These are phyloP conservation scores for Cryphonectria naterciae DNA, from an alignment of 2,329 filamentous ascomycete genomes.

Conservation along the genomic window DNA sequence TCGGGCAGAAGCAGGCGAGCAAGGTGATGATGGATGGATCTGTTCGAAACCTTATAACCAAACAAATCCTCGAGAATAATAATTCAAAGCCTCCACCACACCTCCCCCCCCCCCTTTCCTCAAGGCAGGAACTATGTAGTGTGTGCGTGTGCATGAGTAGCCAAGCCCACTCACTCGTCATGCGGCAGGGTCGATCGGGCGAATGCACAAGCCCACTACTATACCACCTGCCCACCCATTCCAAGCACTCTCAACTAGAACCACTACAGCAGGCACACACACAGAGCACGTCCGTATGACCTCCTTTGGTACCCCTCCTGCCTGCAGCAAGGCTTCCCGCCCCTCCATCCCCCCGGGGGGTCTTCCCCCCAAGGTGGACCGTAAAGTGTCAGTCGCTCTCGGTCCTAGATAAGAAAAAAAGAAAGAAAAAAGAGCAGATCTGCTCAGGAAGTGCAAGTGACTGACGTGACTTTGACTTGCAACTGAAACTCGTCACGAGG, in stretches of 20 bases:
- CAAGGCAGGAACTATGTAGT: background rate
- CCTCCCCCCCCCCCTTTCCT: too few species aligned
- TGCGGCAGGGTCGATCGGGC: background rate
- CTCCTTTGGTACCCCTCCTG: conserved; percentile 17
- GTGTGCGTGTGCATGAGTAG: background rate
- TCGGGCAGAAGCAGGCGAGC: too few species aligned
- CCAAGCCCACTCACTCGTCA: background rate
- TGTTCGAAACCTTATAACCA: background rate
- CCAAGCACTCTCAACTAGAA: background rate
- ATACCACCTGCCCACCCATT: background rate
- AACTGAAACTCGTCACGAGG: conserved; percentile 1
- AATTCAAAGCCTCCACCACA: background rate
- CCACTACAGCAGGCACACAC: background rate
- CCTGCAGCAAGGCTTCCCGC: conserved; percentile 10
- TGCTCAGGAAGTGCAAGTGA: background rate
- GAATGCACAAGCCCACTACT: background rate
- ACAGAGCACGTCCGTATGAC: conserved; percentile 9
- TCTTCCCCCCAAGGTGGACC: background rate
- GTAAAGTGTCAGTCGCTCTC: conserved; percentile 1
- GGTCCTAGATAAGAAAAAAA: background rate
- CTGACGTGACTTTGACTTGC: background rate
- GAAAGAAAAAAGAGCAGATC: background rate
- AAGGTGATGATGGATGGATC: background rate
- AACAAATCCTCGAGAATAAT: background rate
- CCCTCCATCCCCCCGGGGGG: background rate